Evolutionary conservation across 139 green algal species (phyloP).

Genomic region (Chlorella sp.): DNA sequence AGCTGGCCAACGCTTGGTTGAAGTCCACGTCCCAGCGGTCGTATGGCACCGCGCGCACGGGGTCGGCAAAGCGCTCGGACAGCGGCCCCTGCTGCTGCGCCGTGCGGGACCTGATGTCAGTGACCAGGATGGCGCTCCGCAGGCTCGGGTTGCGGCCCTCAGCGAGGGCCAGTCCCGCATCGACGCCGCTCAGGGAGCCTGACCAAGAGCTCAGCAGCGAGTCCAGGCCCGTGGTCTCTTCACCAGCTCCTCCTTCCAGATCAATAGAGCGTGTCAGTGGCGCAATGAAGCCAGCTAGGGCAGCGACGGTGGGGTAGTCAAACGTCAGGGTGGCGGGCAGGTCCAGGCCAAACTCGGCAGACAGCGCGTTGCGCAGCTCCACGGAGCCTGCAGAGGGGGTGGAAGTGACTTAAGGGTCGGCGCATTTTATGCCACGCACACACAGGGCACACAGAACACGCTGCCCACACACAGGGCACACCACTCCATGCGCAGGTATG

Average conservation of each 20-base stretch:
- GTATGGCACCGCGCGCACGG: constrained; percentile 41
- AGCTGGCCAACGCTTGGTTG: no score
- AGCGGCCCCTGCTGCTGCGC: background rate
- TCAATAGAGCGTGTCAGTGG: background rate
- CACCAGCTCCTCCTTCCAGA: background rate
- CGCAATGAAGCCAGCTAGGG: constrained; percentile 26
- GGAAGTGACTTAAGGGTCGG: background rate
- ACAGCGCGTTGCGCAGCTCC: constrained; percentile 43
- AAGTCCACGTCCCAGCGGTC: constrained; percentile 59
- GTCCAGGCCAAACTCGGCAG: constrained; percentile 13
- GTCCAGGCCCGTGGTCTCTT: no score
- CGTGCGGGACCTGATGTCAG: background rate
- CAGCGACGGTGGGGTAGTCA: constrained; percentile 62
- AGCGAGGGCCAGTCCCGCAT: background rate
- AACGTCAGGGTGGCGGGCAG: constrained; percentile 56
- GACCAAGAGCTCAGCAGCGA: no score
- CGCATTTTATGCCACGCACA: background rate
- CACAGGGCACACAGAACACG: background rate
- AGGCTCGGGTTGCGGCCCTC: background rate
- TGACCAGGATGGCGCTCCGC: background rate
- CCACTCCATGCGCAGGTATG: background rate
- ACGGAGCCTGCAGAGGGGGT: constrained; percentile 21
- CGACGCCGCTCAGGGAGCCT: background rate
- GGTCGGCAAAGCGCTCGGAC: constrained; percentile 20
- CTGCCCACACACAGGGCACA: background rate